Evolutionary conservation across 2,329 filamentous ascomycete species (phyloP), one percentile per base, ranked within the genome.

Genomic region (Cladophialophora chaetospira): DNA sequence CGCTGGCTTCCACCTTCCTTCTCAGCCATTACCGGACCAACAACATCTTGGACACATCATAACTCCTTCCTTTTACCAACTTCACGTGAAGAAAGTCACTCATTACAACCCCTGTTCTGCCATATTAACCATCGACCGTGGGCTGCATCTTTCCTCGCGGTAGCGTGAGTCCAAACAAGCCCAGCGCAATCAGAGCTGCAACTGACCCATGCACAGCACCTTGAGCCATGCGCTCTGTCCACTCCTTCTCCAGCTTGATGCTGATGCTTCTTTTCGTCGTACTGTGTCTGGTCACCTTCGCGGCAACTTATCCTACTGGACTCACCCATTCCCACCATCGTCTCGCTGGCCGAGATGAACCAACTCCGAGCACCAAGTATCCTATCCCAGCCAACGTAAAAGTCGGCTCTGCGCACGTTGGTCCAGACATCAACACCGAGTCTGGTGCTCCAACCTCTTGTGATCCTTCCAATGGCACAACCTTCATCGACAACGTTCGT

Each of bases 401-500:
- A 43, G 40, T 52, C 36, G 44, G 25, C 36, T 36, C 45, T 19
- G 11, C 17, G 26, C 35, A 21, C 10, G 25, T 38, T 11, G 46
- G n/a, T 2, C 45, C 57, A 38, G 60, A 29, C 9, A 44, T 47
- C 17, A 54, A 55, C 26, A 42, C 48, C 15, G 53, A 13, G 36
- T 40, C 9, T 10, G 45, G 45, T 61, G 52, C 38, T 36, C 57
- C 23, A 42, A 29, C n/a, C n/a, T n/a, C n/a, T 19, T 21, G 36
- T 19, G 36, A 15, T 40, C 36, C 36, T n/a, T n/a, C 36, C 36
- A 68, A 68, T 49, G 65, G 66, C 11, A 67, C 66, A 8, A 56
- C 35, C 9, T 60, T 61, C 19, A 9, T 47, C 21, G 23, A 55
- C 44, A 43, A 28, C 15, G 53, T 11, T 35, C 17, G 59, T 17